These are phyloP conservation scores for Aspergillus alliaceus DNA, from an alignment of 2,329 filamentous ascomycete species.

Conservation along the genomic window DNA sequence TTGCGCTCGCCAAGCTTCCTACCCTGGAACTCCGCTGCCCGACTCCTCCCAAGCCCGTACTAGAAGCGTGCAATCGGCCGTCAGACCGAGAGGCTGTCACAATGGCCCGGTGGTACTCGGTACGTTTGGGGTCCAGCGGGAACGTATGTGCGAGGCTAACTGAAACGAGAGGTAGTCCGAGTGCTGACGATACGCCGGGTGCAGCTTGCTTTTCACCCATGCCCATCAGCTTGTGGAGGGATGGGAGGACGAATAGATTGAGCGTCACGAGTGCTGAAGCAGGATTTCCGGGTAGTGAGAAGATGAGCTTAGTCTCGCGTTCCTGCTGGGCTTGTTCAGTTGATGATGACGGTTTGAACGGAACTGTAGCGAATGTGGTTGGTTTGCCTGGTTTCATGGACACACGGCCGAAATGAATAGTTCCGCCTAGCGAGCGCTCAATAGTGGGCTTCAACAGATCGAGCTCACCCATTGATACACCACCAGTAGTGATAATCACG, in stretches of 20 bases:
- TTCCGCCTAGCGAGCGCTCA: conserved; percentile 83
- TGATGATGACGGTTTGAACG: conserved; percentile 51
- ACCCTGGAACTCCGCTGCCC: conserved; percentile 83
- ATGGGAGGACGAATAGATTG: conserved; percentile 88
- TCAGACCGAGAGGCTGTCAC: conserved; percentile 63
- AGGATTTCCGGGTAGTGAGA: conserved; percentile 90
- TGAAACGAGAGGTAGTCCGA: conserved; percentile 69
- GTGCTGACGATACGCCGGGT: conserved; percentile 51
- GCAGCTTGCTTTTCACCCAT: conserved; percentile 40
- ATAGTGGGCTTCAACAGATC: conserved; percentile 96
- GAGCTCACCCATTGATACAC: conserved; percentile 96
- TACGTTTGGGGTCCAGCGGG: conserved; percentile 68
- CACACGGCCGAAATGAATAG: conserved; percentile 93
- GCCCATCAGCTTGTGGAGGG: conserved; percentile 75
- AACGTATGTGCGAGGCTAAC: conserved; percentile 74
- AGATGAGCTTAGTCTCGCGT: conserved; percentile 69
- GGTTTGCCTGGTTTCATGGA: conserved; percentile 98
- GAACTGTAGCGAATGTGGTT: conserved; percentile 90
- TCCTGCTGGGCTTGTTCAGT: conserved; percentile 51
- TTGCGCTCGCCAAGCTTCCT: conserved; percentile 83
- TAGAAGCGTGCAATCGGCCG: conserved; percentile 70
- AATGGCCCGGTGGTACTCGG: conserved; percentile 87
- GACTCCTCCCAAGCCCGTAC: conserved; percentile 67
- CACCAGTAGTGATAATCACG: conserved; percentile 86
- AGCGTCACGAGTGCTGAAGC: conserved; percentile 91